Evolutionary conservation across 2,329 filamentous ascomycete genomes (phyloP).

Genomic region (Xylariaceae sp.): DNA sequence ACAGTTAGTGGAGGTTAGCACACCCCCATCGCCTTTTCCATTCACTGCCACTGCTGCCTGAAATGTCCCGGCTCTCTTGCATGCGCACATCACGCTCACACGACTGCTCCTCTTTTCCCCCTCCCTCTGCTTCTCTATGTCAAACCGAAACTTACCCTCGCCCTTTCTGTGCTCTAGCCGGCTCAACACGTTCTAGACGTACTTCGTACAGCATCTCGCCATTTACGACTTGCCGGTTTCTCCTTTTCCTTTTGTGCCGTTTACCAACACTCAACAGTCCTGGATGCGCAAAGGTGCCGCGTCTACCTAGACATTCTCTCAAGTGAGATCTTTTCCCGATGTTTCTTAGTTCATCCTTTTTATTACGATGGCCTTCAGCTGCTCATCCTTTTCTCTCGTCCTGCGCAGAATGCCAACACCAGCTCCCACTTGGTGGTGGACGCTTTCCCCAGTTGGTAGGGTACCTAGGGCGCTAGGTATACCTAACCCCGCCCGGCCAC

Average conservation of each 20-base stretch:
- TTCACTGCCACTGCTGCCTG: not conserved
- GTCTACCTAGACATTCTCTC: not conserved
- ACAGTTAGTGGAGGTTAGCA: too few species aligned
- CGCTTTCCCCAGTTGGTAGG: constrained; percentile 12
- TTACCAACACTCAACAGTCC: not conserved
- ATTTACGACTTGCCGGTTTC: not conserved
- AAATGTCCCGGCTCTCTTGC: not conserved
- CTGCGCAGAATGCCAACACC: not conserved
- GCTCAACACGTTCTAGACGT: constrained; percentile 17
- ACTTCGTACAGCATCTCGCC: constrained; percentile 9
- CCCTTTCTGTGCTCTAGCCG: constrained; percentile 9
- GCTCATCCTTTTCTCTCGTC: not conserved
- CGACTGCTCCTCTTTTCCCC: constrained; percentile 14
- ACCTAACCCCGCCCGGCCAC: constrained; percentile 13
- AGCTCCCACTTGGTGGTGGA: constrained; percentile 14
- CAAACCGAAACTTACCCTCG: constrained; percentile 16
- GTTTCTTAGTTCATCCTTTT: not conserved
- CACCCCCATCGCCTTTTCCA: not conserved
- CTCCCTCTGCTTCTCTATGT: constrained; percentile 12
- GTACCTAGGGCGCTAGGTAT: too few species aligned
- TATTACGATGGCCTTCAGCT: not conserved
- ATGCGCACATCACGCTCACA: constrained; percentile 9
- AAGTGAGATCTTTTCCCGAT: not conserved
- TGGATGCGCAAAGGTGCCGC: not conserved
- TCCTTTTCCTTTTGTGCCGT: not conserved